phyloP scores from a whole-genome alignment of 2,329 filamentous ascomycete species.

The Diaporthe citrichinensis region DNA sequence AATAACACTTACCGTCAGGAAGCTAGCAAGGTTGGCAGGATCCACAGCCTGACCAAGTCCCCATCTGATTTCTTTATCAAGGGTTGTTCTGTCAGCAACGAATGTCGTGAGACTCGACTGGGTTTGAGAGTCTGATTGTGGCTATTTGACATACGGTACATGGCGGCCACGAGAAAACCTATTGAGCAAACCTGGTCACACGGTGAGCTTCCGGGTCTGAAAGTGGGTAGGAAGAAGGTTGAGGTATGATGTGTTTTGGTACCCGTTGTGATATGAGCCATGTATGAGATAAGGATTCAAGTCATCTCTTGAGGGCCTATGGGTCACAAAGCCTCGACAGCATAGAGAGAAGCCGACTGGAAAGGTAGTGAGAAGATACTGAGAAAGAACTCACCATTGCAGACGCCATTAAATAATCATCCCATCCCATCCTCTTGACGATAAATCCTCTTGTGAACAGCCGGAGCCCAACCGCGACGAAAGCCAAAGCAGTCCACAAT shows the following conservation, averaged over 20 bases:
- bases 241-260: background rate
- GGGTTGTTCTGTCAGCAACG: background rate
- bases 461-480: slow-evolving; percentile 42
- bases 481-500: slow-evolving; percentile 44
- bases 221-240: background rate
- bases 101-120: too few relatives aligned
- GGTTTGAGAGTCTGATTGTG: background rate
- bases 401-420: slow-evolving; percentile 43
- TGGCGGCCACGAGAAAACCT: slow-evolving; percentile 40
- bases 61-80: slow-evolving; percentile 44
- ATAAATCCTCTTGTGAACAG: slow-evolving; percentile 42
- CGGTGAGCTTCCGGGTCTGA: background rate
- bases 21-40: slow-evolving; percentile 12
- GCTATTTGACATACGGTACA: slow-evolving; percentile 42
- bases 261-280: background rate
- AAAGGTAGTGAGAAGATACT: too few relatives aligned
- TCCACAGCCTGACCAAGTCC: slow-evolving; percentile 42
- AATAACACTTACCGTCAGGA: slow-evolving; percentile 38
- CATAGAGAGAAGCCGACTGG: background rate
- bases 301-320: background rate
- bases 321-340: background rate
- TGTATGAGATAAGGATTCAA: background rate
- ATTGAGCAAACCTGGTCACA: slow-evolving; percentile 42
- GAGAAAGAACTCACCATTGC: slow-evolving; percentile 41
- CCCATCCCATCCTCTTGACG: slow-evolving; percentile 43